phyloP scores from a whole-genome alignment of 2,329 filamentous ascomycete genomes.

The Ophiocordyceps sinensis region DNA sequence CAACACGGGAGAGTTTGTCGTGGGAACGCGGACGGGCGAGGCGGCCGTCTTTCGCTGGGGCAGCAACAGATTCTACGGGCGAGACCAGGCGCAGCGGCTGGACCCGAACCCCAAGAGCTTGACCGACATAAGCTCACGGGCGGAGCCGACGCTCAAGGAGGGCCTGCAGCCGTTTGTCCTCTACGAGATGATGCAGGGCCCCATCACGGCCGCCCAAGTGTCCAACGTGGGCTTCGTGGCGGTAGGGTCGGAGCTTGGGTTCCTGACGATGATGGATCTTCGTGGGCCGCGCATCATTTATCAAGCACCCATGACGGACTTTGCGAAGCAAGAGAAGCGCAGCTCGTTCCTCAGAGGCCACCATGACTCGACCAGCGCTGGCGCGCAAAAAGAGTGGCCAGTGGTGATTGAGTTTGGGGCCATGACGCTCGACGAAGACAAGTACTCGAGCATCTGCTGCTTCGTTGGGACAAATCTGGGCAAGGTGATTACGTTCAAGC shows the following conservation, averaged over 20 bases:
- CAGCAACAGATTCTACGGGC: constrained; percentile 58
- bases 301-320: constrained; percentile 55
- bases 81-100: constrained; percentile 34
- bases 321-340: constrained; percentile 63
- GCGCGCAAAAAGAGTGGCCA: constrained; percentile 52
- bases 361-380: constrained; percentile 14
- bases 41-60: constrained; percentile 79
- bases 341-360: constrained; percentile 49
- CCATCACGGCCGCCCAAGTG: constrained; percentile 64
- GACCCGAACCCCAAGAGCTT: constrained; percentile 54
- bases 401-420: constrained; percentile 82
- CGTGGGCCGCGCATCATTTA: constrained; percentile 78
- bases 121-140: constrained; percentile 57
- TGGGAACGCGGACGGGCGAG: constrained; percentile 72
- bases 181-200: constrained; percentile 70
- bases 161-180: constrained; percentile 69
- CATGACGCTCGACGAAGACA: constrained; percentile 84
- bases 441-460: constrained; percentile 86
- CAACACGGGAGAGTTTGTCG: constrained; percentile 71
- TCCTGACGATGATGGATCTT: constrained; percentile 71
- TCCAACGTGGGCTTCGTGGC: constrained; percentile 92
- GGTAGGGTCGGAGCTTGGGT: constrained; percentile 71
- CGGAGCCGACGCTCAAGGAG: constrained; percentile 60
- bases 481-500: constrained; percentile 77
- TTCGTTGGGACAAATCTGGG: constrained; percentile 83